Evolutionary conservation across 75 land plant genomes (phyloP), one percentile per base, ranked within the genome.

Genomic region (Azolla pinnata): DNA sequence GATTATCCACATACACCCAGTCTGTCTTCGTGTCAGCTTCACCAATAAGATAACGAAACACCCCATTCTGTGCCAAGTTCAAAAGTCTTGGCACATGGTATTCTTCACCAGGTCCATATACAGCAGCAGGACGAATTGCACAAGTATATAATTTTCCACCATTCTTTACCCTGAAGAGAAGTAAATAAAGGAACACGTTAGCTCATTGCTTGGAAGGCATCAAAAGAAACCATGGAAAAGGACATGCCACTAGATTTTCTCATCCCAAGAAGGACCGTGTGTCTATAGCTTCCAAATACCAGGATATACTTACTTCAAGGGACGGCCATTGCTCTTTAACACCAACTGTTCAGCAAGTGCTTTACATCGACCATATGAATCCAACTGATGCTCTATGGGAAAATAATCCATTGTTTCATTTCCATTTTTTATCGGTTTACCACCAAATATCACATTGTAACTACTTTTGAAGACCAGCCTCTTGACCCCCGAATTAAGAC

Each of bases 41-140:
- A 31, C 97, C 85, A 60, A 91, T 66, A 68, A 57, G 79, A 59
- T 78, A 91, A 29, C 46, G 32, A 25, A 75, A 46, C 26, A 91
- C 64, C 21, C 97, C 97, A 63, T 67, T 30, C 56, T 87, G 77
- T 10, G 86, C 83, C 54, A 82, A 66, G 44, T 67, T 65, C 17
- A 91, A 55, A 17, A 91, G 72, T 71, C 92, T 84, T 29, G 92
- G 85, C 25, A 91, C 59, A 61, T 87, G 92, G 33, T 83, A 72
- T 29, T 79, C 92, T 68, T 91, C 92, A 49, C 83, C 85, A 27
- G 97, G 97, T 31, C 97, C 97, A 64, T 91, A 91, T n/a, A 91
- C 79, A 53, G 87, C 85, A 32, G 83, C 87, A 20, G 97, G 85
- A 51, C 97, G 87, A 26, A 91, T 71, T 26, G 92, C 91, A 82